Evolutionary conservation across 2,329 filamentous ascomycete genomes (phyloP).

Genomic region (Nannizzia gypsea): DNA sequence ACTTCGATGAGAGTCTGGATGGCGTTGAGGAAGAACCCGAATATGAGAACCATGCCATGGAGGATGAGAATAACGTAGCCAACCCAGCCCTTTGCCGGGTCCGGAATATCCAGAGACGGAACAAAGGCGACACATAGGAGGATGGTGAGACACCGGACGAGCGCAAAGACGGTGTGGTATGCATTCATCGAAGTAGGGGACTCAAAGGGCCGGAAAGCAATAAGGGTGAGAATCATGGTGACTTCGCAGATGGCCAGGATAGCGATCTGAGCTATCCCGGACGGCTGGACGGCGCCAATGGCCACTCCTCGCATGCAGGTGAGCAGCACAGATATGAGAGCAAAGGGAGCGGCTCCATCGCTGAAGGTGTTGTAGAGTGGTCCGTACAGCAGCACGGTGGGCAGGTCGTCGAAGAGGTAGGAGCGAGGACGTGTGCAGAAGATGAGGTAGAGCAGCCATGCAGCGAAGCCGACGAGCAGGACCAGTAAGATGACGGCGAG

Average conservation of each 20-base stretch:
- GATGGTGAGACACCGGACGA: conserved; percentile 62
- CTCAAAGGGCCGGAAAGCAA: conserved; percentile 83
- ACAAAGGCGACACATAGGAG: conserved; percentile 73
- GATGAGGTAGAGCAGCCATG: conserved; percentile 72
- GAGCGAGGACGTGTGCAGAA: conserved; percentile 69
- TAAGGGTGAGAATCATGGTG: conserved; percentile 71
- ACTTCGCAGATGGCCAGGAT: conserved; percentile 90
- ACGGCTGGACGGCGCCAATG: conserved; percentile 84
- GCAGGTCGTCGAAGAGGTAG: conserved; percentile 83
- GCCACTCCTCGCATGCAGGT: conserved; percentile 79
- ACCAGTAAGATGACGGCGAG: conserved; percentile 65
- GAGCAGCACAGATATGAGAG: conserved; percentile 71
- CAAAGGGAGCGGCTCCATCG: conserved; percentile 82
- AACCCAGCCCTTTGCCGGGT: conserved; percentile 82
- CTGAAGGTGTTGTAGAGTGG: conserved; percentile 96
- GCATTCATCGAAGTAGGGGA: conserved; percentile 93
- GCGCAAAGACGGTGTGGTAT: conserved; percentile 77
- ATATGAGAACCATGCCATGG: conserved; percentile 71
- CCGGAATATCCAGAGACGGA: conserved; percentile 64
- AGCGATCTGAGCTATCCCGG: conserved; percentile 85
- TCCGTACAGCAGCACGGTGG: conserved; percentile 79
- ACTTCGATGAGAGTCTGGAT: conserved; percentile 86
- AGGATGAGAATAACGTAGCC: conserved; percentile 82
- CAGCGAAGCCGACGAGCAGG: conserved; percentile 58
- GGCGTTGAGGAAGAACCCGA: conserved; percentile 88